A percentile compares a stretch with the other conserved stretches of the same genome.
Conservation (phyloP, 768 basidiomycete species). For the Naganishia friedmannii region DNA sequence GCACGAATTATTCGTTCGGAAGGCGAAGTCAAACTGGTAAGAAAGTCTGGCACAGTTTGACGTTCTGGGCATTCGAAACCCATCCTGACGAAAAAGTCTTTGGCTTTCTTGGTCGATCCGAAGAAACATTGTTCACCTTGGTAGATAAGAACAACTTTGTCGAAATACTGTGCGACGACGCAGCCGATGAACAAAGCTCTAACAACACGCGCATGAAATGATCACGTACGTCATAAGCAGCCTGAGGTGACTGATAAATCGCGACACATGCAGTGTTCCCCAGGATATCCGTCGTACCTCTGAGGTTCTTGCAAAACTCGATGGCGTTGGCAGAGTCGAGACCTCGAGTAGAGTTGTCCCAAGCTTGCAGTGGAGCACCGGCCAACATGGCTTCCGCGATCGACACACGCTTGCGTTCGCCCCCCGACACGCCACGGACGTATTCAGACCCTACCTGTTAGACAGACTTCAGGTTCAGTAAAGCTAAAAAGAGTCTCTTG, state of each 20-base stretch:
- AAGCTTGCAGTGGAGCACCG: slow-evolving; percentile 63
- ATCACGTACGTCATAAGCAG: slow-evolving; percentile 52
- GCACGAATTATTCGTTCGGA: slow-evolving; percentile 77
- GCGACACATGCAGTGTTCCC: slow-evolving; percentile 56
- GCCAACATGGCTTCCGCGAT: slow-evolving; percentile 61
- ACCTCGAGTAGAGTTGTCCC: slow-evolving; percentile 62
- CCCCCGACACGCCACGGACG: slow-evolving; percentile 55
- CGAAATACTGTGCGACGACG: slow-evolving; percentile 48
- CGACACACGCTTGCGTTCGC: slow-evolving; percentile 56
- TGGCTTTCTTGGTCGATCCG: slow-evolving; percentile 54
- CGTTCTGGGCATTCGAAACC: slow-evolving; percentile 57
- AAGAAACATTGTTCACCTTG: slow-evolving; percentile 59
- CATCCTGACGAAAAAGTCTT: slow-evolving; percentile 56
- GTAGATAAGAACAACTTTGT: slow-evolving; percentile 58
- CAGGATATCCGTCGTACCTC: slow-evolving; percentile 54
- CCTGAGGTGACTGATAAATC: slow-evolving; percentile 56
- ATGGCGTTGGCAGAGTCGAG: slow-evolving; percentile 55
- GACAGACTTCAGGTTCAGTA: not conserved
- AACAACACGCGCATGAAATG: not conserved
- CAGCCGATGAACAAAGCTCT: not conserved
- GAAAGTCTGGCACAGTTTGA: slow-evolving; percentile 58
- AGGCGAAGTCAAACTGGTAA: slow-evolving; percentile 63
- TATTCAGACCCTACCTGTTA: slow-evolving; percentile 50
- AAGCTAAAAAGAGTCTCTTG: not conserved
- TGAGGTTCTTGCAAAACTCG: slow-evolving; percentile 57